Evolutionary conservation across 2,329 filamentous ascomycete genomes (phyloP), one percentile per base, ranked within the genome.

Genomic region (Diaporthe sp.): DNA sequence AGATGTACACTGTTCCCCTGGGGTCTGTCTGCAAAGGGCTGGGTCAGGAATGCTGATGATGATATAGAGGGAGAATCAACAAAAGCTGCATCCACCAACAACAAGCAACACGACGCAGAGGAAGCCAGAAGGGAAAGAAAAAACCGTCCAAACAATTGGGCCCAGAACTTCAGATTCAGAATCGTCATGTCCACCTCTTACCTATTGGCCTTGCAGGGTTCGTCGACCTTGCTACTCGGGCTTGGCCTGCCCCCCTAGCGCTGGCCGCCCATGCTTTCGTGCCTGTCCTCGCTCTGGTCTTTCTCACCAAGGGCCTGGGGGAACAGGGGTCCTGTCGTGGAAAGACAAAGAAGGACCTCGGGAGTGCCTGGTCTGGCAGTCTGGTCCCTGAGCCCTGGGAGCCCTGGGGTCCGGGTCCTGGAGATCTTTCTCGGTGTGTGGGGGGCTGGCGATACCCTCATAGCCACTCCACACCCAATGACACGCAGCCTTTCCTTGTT

Each of bases 401-500:
- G 30, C 58, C n/a, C 61, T 38, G 30, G 64, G 61, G 45, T 52
- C 30, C 15, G 13, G 22, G 42, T 38, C 42, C 15, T 19, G 40
- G 19, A 35, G 12, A 35, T 50, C 61, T 38, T 50, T 35, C 35
- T 67, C 19, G 22, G n/a, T 38, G 47, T 38, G 69, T n/a, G n/a
- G n/a, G 58, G 60, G 50, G 69, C 69, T 60, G 69, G 60, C 17
- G 68, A 72, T 72, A 45, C 40, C 69, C 69, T 67, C 58, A 58
- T 17, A 58, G 30, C n/a, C 42, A 66, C 55, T 38, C n/a, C 40
- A 64, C 54, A 19, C 19, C 25, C 33, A 28, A 19, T 25, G 15
- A 40, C 45, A 70, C 19, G n/a, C 58, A 42, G 33, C 25, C 13
- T 68, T 35, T 10, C 28, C 6, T 38, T 35, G 33, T 38, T n/a